Base-by-base conservation (phyloP, 176 grass and related monocot species). In the Elaeis guineensis region DNA sequence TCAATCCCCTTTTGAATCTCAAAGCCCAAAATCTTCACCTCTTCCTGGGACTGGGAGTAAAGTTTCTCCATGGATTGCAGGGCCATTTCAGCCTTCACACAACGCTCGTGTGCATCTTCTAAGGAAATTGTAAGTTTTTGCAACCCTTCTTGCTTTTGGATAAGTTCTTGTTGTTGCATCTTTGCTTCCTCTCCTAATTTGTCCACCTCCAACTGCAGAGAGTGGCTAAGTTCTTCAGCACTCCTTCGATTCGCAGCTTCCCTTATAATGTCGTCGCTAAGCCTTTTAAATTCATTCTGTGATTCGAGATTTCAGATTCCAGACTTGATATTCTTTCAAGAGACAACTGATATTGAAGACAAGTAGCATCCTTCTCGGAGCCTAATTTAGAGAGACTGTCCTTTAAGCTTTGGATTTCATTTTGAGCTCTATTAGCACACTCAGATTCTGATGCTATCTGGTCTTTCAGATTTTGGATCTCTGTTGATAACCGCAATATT, bases 21-120 rank as follows among this genome's bases (percentile, higher is more conserved):
- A 30, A 18, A 44, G 74, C 25, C 26, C 79, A 90, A 68, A 70
- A 72, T 72, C 58, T 76, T 63, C 62, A 71, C 61, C 69, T 86
- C 79, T 77, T 77, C 61, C 51, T 83, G 76, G 64, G 79, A 86
- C 56, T 65, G 59, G 63, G 61, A 53, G 68, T 12, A 49, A 57
- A 79, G 59, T 61, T 86, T 74, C 26, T 67, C 69, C 49, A 76
- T 58, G 15, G 76, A 83, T 67, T 66, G 57, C 48, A 86, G 58
- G 82, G 69, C 68, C 72, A 23, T 77, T 72, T 90, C 87, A 79
- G 79, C 72, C 50, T 77, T 72, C 49, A 71, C 22, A 20, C 69
- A 73, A 59, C 71, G 75, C 56, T 77, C 64, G 29, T 72, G 61
- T 73, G 35, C 35, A 44, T 70, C 67, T 18, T 70, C 20, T 50